Base-by-base conservation (phyloP, 495 filamentous ascomycete species). In the Lasiosphaeris hirsuta region DNA sequence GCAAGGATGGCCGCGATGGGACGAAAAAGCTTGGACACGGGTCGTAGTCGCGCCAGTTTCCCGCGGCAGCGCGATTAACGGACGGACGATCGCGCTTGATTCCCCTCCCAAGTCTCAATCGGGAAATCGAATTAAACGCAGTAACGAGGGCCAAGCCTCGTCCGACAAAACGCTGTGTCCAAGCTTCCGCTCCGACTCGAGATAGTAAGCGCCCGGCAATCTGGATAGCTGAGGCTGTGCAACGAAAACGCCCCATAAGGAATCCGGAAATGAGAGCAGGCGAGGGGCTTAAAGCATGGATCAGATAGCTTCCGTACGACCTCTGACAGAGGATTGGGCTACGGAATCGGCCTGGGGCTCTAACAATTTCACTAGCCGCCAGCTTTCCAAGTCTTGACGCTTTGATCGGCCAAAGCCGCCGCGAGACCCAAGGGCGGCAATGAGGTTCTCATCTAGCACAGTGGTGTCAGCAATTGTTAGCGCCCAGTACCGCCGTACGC, bases 351-450 rank as follows among this genome's bases (percentile, higher is more conserved):
- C 7, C 17, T 38, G 17, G 60, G 51, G 36, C 58, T 59, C 58
- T 66, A 63, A 61, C 63, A 63, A 66, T 66, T 57, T 64, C 58
- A 60, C 51, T 56, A 66, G 53, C 49, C 63, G 63, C 63, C 57
- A 14, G 42, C 38, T 37, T 51, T 15, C n/a, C n/a, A n/a, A n/a
- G n/a, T n/a, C 51, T 52, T 36, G 51, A 13, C 23, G 40, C 42
- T 40, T 14, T 18, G 37, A 34, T 34, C 37, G 46, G 55, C 17
- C 51, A 44, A 58, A 58, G 39, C 43, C 51, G 57, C 41, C 57
- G 34, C 57, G 34, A 17, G 19, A 14, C 53, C 54, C 17, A 48
- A 1, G 35, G n/a, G n/a, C 42, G 7, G 2, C 42, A 14, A 19
- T 15, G 4, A 30, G 23, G 23, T 30, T 30, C 23, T 30, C 23